Conservation (phyloP, 176 grass and related monocot genomes). For the Secale cereale region DNA sequence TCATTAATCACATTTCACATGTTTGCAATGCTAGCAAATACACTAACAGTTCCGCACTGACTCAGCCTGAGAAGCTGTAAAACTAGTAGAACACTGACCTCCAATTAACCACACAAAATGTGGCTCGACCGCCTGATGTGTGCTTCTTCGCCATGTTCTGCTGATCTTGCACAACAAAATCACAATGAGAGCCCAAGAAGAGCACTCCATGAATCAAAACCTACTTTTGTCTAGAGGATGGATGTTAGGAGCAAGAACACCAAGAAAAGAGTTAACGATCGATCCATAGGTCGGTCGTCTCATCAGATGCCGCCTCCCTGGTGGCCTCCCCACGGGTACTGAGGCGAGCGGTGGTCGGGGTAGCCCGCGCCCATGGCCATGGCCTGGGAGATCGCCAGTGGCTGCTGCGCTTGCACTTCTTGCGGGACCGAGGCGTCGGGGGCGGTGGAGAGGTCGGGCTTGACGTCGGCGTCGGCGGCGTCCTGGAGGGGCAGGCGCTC, state of each 20-base stretch:
- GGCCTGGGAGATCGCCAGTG: background rate
- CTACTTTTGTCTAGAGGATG: slow-evolving; percentile 35
- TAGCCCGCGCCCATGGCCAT: slow-evolving; percentile 12
- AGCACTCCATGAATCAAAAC: slow-evolving; percentile 20
- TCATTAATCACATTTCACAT: slow-evolving; percentile 20
- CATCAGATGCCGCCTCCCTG: slow-evolving; percentile 31
- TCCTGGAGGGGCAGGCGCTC: slow-evolving; percentile 57
- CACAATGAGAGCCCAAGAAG: slow-evolving; percentile 26
- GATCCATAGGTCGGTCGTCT: too few relatives aligned
- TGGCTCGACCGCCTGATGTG: background rate
- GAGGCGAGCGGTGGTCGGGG: slow-evolving; percentile 38
- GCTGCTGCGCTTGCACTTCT: slow-evolving; percentile 9
- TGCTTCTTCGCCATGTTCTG: background rate
- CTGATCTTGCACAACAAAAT: slow-evolving; percentile 18
- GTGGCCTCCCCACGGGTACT: slow-evolving; percentile 44
- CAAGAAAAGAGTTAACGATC: background rate
- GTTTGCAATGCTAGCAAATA: background rate
- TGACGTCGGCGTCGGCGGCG: slow-evolving; percentile 20
- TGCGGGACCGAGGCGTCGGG: slow-evolving; percentile 12
- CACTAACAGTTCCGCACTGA: background rate
- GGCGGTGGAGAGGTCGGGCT: slow-evolving; percentile 36
- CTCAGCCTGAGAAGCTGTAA: background rate
- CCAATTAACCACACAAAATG: background rate
- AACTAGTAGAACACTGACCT: slow-evolving; percentile 33
- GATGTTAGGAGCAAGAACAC: slow-evolving; percentile 45